phyloP scores from a whole-genome alignment of 768 basidiomycete genomes.

The Postia placenta region DNA sequence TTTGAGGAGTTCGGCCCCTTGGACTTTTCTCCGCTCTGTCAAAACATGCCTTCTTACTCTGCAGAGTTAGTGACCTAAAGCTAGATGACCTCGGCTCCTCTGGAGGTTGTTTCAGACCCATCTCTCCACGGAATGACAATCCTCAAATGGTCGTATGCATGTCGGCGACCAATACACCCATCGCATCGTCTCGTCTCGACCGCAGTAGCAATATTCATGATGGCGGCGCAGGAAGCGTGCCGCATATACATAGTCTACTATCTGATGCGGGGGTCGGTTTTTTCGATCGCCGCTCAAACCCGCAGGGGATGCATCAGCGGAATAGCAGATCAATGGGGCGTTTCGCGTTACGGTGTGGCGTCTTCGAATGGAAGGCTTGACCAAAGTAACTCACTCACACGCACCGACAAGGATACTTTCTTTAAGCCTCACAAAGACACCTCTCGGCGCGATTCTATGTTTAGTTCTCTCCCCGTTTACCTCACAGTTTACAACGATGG shows the following conservation, averaged over 20 bases:
- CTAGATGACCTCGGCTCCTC: no score
- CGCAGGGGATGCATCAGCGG: slow-evolving; percentile 20
- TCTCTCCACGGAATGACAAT: no score
- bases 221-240: background rate
- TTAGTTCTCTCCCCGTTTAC: slow-evolving; percentile 47
- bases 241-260: background rate
- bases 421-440: slow-evolving; percentile 49
- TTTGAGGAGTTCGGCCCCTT: no score
- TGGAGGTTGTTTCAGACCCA: no score
- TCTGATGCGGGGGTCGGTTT: background rate
- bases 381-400: no score
- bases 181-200: no score
- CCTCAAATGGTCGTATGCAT: no score
- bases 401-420: slow-evolving; percentile 35
- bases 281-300: background rate
- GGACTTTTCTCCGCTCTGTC: no score
- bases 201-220: no score
- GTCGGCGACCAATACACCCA: no score
- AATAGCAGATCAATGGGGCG: slow-evolving; percentile 25
- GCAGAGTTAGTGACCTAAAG: no score
- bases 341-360: background rate
- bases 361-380: background rate
- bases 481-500: slow-evolving; percentile 44
- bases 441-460: slow-evolving; percentile 36
- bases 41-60: no score